phyloP scores from a whole-genome alignment of 106 monocot species.

The Dendrobium nobile region DNA sequence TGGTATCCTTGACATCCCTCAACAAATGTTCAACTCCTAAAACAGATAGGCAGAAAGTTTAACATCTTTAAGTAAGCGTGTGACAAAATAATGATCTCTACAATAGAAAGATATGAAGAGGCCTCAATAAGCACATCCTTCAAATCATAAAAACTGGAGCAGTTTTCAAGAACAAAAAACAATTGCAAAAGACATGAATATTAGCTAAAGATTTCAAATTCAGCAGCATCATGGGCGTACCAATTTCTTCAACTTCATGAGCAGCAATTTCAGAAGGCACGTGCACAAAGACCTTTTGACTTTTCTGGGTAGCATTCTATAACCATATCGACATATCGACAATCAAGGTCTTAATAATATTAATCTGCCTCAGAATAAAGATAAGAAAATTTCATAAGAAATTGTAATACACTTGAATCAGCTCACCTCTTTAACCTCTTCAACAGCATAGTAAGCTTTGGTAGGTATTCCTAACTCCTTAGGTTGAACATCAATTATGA shows the following conservation, averaged over 20 bases:
- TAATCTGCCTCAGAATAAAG: neutral
- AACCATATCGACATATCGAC: slow-evolving; percentile 4
- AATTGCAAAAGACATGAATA: neutral
- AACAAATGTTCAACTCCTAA: slow-evolving; percentile 95
- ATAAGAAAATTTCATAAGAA: slow-evolving; percentile 20
- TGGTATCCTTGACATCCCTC: slow-evolving; percentile 97
- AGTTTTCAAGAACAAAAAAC: neutral
- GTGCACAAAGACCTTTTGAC: slow-evolving; percentile 95
- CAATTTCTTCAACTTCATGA: slow-evolving; percentile 99
- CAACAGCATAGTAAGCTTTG: slow-evolving; percentile 70
- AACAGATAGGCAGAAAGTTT: neutral
- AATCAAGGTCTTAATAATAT: neutral
- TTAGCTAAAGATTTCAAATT: neutral
- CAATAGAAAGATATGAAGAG: neutral
- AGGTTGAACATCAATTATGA: slow-evolving; percentile 72
- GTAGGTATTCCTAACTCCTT: slow-evolving; percentile 64
- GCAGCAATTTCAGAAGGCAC: slow-evolving; percentile 99
- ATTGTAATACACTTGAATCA: neutral
- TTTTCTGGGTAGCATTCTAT: slow-evolving; percentile 98
- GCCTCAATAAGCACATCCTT: neutral
- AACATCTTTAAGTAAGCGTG: neutral
- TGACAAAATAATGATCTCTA: neutral
- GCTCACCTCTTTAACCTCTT: slow-evolving; percentile 70
- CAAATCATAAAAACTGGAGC: neutral
- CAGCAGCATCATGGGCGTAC: slow-evolving; percentile 26